phyloP scores from a whole-genome alignment of 2,329 filamentous ascomycete species.

The Ceratocystis alfenasii region DNA sequence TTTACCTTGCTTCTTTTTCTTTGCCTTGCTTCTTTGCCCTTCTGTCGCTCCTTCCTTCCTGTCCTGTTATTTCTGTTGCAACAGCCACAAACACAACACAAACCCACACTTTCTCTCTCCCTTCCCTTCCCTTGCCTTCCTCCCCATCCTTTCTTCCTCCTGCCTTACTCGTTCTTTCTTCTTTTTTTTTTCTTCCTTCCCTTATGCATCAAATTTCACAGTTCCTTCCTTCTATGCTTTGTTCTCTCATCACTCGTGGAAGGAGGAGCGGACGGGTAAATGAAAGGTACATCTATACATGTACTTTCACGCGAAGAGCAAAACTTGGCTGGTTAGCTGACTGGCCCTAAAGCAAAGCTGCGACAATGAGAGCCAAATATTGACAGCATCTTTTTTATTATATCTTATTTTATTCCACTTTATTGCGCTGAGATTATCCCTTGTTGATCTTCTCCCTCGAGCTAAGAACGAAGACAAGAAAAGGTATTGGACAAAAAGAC shows the following conservation, averaged over 20 bases:
- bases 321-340: no score
- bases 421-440: not conserved
- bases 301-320: not conserved
- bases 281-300: not conserved
- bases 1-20: not conserved
- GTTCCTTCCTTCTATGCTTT: not conserved
- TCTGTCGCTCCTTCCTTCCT: not conserved
- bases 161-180: not conserved
- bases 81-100: not conserved
- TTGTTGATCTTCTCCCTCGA: constrained; percentile 1
- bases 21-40: not conserved
- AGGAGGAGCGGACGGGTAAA: not conserved
- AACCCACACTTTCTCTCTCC: not conserved
- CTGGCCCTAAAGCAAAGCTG: not conserved
- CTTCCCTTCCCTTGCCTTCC: not conserved
- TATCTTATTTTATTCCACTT: no score
- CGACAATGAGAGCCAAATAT: not conserved
- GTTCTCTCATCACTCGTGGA: not conserved
- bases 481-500: not conserved
- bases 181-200: not conserved
- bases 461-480: not conserved
- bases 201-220: not conserved
- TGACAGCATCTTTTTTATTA: not conserved
- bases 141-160: not conserved
- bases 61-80: not conserved